Evolutionary conservation across 2,329 filamentous ascomycete species (phyloP).

Genomic region (Aciculosporium take): DNA sequence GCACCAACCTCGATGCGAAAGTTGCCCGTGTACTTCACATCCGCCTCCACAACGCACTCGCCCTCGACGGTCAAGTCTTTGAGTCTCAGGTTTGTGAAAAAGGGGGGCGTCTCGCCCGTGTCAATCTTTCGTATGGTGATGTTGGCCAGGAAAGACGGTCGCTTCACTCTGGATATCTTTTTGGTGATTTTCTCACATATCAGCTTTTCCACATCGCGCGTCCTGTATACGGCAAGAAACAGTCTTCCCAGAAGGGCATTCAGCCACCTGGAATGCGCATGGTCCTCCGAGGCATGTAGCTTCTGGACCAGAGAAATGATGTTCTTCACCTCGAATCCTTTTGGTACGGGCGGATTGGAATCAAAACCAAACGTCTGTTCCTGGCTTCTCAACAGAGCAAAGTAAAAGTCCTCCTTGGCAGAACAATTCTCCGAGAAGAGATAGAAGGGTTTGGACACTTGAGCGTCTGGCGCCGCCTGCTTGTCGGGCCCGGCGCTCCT

Average conservation of each 20-base stretch:
- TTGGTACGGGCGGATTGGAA: slow-evolving; percentile 47
- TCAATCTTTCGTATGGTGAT: slow-evolving; percentile 73
- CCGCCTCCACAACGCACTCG: slow-evolving; percentile 73
- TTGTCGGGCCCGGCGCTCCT: slow-evolving; percentile 40
- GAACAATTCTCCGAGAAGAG: slow-evolving; percentile 92
- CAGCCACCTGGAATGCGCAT: slow-evolving; percentile 80
- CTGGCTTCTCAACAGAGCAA: slow-evolving; percentile 75
- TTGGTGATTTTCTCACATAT: slow-evolving; percentile 81
- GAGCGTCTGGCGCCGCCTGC: slow-evolving; percentile 35
- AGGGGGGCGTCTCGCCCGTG: slow-evolving; percentile 74
- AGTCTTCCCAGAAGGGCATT: slow-evolving; percentile 82
- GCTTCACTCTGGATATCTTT: slow-evolving; percentile 88
- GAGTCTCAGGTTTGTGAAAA: slow-evolving; percentile 75
- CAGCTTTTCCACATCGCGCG: slow-evolving; percentile 62
- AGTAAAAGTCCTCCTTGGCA: slow-evolving; percentile 97
- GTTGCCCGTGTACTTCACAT: slow-evolving; percentile 78
- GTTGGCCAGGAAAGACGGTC: slow-evolving; percentile 76
- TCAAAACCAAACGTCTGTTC: slow-evolving; percentile 48
- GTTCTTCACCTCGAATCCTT: slow-evolving; percentile 69
- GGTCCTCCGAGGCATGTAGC: slow-evolving; percentile 82
- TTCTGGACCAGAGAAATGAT: slow-evolving; percentile 82
- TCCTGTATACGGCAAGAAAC: slow-evolving; percentile 80
- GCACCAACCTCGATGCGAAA: slow-evolving; percentile 82
- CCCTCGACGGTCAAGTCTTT: slow-evolving; percentile 86
- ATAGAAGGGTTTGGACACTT: slow-evolving; percentile 68